Percentiles rank a stretch among this genome's conserved stretches.
Conservation (phyloP, 2,329 filamentous ascomycete genomes). For the Ophiostoma triangulosporum region DNA sequence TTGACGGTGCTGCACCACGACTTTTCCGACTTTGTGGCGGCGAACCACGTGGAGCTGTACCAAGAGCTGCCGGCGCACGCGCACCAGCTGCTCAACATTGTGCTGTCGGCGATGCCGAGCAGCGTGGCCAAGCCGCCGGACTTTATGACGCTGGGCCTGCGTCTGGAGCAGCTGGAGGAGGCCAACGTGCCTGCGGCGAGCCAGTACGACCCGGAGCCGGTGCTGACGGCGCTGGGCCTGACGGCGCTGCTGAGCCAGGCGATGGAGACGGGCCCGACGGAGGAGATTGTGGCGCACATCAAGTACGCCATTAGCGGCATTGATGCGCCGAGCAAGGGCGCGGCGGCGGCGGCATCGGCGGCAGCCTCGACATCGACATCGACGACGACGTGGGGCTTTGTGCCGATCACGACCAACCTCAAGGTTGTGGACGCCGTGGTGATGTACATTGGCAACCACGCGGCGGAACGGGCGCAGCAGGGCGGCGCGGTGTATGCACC, state of each 20-base stretch:
- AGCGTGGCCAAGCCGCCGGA: constrained; percentile 56
- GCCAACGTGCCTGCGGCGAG: constrained; percentile 54
- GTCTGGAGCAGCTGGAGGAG: constrained; percentile 65
- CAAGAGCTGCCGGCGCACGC: constrained; percentile 71
- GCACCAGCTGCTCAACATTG: constrained; percentile 75
- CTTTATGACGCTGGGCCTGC: constrained; percentile 58
- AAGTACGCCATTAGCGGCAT: constrained; percentile 54
- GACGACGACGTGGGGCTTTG: constrained; percentile 33
- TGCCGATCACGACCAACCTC: constrained; percentile 54
- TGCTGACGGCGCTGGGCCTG: constrained; percentile 40
- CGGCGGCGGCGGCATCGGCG: too few species aligned
- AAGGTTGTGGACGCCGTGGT: constrained; percentile 68
- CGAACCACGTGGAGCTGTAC: constrained; percentile 73
- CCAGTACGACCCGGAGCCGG: constrained; percentile 46
- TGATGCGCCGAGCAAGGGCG: constrained; percentile 17
- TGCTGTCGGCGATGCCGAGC: constrained; percentile 67
- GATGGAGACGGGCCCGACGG: constrained; percentile 47
- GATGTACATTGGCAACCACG: constrained; percentile 66
- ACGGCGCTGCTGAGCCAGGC: constrained; percentile 46
- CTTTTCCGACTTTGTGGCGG: constrained; percentile 82
- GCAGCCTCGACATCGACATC: too few species aligned
- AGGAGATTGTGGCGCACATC: constrained; percentile 64
- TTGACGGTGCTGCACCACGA: constrained; percentile 82
- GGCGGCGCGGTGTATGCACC: constrained; percentile 47
- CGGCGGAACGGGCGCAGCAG: constrained; percentile 48